These are phyloP conservation scores for Penicillium sp. DNA, from an alignment of 2,329 filamentous ascomycete genomes.

Conservation along the genomic window DNA sequence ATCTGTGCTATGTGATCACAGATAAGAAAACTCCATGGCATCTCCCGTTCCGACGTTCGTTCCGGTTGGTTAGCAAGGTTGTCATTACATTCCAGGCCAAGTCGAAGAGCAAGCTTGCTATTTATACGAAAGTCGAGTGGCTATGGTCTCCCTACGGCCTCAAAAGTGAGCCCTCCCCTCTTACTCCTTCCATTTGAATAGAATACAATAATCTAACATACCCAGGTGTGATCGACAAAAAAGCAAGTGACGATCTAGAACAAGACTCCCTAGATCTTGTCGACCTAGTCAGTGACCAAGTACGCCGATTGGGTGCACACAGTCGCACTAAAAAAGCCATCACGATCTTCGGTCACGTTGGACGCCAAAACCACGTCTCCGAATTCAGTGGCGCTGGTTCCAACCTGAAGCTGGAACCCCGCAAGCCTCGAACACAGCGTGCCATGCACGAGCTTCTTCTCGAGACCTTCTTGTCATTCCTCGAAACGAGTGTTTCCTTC, in stretches of 20 bases:
- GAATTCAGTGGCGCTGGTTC: conserved; percentile 39
- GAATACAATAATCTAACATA: conserved; percentile 12
- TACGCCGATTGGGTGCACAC: conserved; percentile 47
- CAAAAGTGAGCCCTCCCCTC: conserved; percentile 37
- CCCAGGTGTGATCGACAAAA: conserved; percentile 55
- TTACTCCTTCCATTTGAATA: background rate
- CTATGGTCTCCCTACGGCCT: conserved; percentile 59
- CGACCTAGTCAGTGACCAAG: conserved; percentile 53
- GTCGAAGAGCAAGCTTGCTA: conserved; percentile 84
- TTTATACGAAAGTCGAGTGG: conserved; percentile 90
- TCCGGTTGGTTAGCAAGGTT: conserved; percentile 82
- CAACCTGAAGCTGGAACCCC: conserved; percentile 41
- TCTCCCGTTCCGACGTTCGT: conserved; percentile 74
- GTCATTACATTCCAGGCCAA: conserved; percentile 93
- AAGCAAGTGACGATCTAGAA: conserved; percentile 69
- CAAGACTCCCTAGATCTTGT: conserved; percentile 50
- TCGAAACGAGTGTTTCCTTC: conserved; percentile 72
- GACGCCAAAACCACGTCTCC: conserved; percentile 43
- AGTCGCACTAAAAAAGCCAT: conserved; percentile 51
- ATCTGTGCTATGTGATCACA: conserved; percentile 68
- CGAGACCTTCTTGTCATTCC: conserved; percentile 70
- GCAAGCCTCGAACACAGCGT: conserved; percentile 60
- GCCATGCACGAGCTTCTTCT: conserved; percentile 68
- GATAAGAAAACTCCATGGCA: conserved; percentile 73
- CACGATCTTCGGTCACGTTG: conserved; percentile 50